These are phyloP conservation scores for Penicillium malachiteum DNA, from an alignment of 495 filamentous ascomycete genomes.

Conservation along the genomic window DNA sequence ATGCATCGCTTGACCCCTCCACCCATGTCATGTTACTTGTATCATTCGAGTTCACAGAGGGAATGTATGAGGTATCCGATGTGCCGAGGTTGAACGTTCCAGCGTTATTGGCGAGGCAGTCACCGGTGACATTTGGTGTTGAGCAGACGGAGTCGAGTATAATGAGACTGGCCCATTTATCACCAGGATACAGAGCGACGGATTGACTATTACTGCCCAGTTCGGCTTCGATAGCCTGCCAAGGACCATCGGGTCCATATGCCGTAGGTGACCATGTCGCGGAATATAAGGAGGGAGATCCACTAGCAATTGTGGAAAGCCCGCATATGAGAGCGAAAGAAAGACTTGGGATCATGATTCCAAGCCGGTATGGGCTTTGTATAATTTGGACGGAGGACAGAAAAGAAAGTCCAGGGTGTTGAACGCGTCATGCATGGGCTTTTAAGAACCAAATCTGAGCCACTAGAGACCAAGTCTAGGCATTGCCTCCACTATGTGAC, in stretches of 20 bases:
- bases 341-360: not conserved
- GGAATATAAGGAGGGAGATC: not conserved
- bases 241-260: slow-evolving; percentile 13
- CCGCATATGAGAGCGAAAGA: not conserved
- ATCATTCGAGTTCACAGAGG: not conserved
- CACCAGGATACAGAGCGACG: slow-evolving; percentile 10
- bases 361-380: not conserved
- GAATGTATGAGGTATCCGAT: not conserved
- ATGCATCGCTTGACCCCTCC: not conserved
- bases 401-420: not conserved
- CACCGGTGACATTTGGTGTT: not conserved
- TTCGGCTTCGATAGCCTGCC: slow-evolving; percentile 6
- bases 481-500: not conserved
- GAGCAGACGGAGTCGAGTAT: slow-evolving; percentile 1
- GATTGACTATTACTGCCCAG: not conserved
- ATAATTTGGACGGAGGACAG: not conserved
- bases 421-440: too few species aligned
- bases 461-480: not conserved
- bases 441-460: too few species aligned
- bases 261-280: slow-evolving; percentile 6
- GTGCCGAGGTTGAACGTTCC: slow-evolving; percentile 1
- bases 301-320: not conserved
- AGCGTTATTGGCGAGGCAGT: slow-evolving; percentile 5
- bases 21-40: not conserved
- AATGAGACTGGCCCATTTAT: slow-evolving; percentile 4